Conservation (phyloP, 441 rosid genomes). For the Jatropha multifida region DNA sequence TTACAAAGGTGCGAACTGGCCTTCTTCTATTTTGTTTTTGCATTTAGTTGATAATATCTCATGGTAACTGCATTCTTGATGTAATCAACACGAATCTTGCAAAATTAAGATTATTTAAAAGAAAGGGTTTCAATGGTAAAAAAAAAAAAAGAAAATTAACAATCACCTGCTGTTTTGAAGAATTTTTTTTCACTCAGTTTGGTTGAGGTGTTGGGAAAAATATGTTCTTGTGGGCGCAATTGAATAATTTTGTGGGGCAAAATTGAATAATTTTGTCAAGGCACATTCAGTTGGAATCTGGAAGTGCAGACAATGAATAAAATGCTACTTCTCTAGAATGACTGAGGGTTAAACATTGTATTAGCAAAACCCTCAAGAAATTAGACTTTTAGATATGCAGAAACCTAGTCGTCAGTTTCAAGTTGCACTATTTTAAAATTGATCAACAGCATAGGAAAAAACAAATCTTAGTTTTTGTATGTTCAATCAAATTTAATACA, state of each 20-base stretch:
- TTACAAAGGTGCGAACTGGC: constrained; percentile 64
- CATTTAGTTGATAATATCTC: not conserved
- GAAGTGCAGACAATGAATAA: not conserved
- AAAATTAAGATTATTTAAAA: not conserved
- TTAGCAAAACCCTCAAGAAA: not conserved
- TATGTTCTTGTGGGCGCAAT: not conserved
- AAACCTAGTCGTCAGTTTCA: not conserved
- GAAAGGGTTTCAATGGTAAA: not conserved
- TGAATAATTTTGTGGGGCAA: too few relatives aligned
- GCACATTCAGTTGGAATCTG: not conserved
- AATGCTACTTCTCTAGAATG: not conserved
- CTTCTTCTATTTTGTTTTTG: constrained; percentile 20
- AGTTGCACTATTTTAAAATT: not conserved
- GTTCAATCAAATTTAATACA: constrained; percentile 6
- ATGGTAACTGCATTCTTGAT: not conserved
- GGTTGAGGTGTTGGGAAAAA: not conserved
- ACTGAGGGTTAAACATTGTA: not conserved
- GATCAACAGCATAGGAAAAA: not conserved
- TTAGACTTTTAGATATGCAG: not conserved
- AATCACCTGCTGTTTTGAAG: not conserved
- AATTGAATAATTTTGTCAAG: not conserved
- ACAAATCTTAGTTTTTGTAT: not conserved
- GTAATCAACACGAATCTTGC: not conserved
- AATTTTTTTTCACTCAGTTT: not conserved
- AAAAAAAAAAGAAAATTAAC: not conserved